Percentiles rank a stretch among this genome's conserved stretches.
These are phyloP conservation scores for Volvariella volvacea DNA, from an alignment of 1,284 basidiomycete species.

Conservation along the genomic window DNA sequence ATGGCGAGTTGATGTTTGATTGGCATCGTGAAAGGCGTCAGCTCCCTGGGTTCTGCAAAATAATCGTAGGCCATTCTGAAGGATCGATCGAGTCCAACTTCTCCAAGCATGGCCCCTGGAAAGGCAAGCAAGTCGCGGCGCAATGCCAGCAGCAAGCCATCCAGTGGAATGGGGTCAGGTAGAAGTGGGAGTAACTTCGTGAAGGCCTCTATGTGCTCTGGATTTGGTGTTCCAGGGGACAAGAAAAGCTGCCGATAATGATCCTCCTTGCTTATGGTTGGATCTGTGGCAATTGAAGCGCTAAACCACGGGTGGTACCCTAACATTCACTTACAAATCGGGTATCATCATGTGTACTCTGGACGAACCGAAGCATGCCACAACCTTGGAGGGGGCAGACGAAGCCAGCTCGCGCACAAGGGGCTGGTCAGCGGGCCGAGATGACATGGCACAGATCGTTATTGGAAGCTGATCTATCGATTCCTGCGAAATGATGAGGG, in stretches of 20 bases:
- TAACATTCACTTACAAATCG: slow-evolving; percentile 19
- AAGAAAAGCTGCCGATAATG: slow-evolving; percentile 66
- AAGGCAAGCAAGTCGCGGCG: slow-evolving; percentile 48
- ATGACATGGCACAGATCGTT: slow-evolving; percentile 72
- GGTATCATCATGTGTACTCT: slow-evolving; percentile 2
- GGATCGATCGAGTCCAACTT: slow-evolving; percentile 74
- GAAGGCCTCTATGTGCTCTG: slow-evolving; percentile 34
- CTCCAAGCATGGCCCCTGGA: slow-evolving; percentile 71
- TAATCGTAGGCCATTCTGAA: slow-evolving; percentile 61
- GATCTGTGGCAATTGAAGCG: slow-evolving; percentile 53
- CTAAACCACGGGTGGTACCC: slow-evolving; percentile 85
- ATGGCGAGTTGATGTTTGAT: slow-evolving; percentile 67
- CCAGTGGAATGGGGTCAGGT: slow-evolving; percentile 56
- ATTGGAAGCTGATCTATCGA: slow-evolving; percentile 48
- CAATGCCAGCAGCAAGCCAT: slow-evolving; percentile 44
- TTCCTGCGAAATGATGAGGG: slow-evolving; percentile 32
- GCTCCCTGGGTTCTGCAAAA: slow-evolving; percentile 33
- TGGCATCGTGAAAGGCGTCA: slow-evolving; percentile 68
- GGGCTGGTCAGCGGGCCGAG: slow-evolving; percentile 52
- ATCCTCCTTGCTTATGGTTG: slow-evolving; percentile 40
- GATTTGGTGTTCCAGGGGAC: slow-evolving; percentile 14
- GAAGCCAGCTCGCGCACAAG: slow-evolving; percentile 56
- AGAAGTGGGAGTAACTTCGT: slow-evolving; percentile 45
- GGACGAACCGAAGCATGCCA: slow-evolving; percentile 69
- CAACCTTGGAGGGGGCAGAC: slow-evolving; percentile 54